These are phyloP conservation scores for Fraxinus quadrangulata DNA, from an alignment of 257 asterid species.

Conservation along the genomic window DNA sequence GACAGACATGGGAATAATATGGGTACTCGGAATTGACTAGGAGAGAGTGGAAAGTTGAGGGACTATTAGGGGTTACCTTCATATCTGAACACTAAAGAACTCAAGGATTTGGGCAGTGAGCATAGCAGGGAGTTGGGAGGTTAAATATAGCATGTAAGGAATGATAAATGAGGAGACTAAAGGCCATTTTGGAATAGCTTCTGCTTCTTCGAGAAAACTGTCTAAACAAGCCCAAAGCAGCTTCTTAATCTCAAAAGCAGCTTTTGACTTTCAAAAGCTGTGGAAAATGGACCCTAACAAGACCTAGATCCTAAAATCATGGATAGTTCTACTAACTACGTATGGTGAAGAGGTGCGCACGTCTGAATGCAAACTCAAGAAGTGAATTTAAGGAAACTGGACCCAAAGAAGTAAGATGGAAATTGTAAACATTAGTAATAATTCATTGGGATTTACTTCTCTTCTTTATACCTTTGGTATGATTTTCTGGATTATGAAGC, in stretches of 20 bases:
- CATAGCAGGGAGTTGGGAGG: background rate
- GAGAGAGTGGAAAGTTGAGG: background rate
- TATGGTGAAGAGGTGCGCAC: background rate
- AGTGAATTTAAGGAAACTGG: slow-evolving; percentile 2
- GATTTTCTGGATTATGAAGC: slow-evolving; percentile 3
- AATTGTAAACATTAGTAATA: background rate
- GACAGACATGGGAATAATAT: background rate
- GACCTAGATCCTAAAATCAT: background rate
- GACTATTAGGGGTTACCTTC: background rate
- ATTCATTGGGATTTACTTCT: background rate
- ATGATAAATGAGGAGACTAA: background rate
- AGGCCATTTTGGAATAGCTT: background rate
- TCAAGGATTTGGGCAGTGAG: slow-evolving; percentile 1
- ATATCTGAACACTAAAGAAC: background rate
- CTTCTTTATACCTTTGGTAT: slow-evolving; percentile 1
- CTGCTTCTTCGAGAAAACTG: background rate
- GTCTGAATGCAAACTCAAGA: background rate
- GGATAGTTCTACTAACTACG: background rate
- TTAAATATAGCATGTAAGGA: background rate
- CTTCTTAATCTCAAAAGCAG: background rate
- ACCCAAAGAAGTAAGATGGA: background rate
- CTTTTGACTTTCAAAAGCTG: background rate
- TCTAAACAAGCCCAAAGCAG: background rate
- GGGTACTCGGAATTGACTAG: background rate
- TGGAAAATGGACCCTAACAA: background rate